phyloP scores from a whole-genome alignment of 345 rosid species.

The Melaleuca quinquenervia region DNA sequence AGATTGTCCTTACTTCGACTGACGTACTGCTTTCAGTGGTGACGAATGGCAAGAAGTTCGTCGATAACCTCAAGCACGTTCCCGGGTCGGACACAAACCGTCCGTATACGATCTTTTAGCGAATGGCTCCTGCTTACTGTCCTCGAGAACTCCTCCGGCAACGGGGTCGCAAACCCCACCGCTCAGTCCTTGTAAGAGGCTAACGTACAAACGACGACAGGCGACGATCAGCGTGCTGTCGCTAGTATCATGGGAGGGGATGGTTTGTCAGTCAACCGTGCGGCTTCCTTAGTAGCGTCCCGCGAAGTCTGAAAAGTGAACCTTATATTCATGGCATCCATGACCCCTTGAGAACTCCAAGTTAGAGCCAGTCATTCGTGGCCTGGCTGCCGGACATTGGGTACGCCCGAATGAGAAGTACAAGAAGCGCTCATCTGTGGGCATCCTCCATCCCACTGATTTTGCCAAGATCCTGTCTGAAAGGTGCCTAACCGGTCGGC shows the following conservation, averaged over 20 bases:
- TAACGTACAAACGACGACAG: neutral
- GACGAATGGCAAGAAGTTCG: neutral
- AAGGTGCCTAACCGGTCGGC: too few relatives aligned
- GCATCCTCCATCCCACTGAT: slow-evolving; percentile 70
- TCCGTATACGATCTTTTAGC: neutral
- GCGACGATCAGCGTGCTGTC: neutral
- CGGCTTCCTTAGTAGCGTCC: neutral
- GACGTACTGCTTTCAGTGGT: neutral
- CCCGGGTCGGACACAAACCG: neutral
- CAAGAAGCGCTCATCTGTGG: slow-evolving; percentile 67
- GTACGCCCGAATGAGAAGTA: slow-evolving; percentile 62
- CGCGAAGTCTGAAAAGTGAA: neutral
- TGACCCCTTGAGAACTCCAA: slow-evolving; percentile 66
- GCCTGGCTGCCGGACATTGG: slow-evolving; percentile 85
- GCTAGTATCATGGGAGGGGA: neutral
- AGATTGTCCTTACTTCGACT: neutral
- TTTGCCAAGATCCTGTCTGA: too few relatives aligned
- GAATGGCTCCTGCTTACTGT: neutral
- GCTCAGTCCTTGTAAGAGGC: neutral
- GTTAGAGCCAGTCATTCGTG: slow-evolving; percentile 53
- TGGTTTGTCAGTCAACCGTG: neutral
- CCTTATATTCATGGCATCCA: slow-evolving; percentile 47
- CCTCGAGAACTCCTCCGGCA: neutral
- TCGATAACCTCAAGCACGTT: neutral
- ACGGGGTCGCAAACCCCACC: neutral